phyloP scores from a whole-genome alignment of 2,329 filamentous ascomycete genomes.

The Aspergillus udagawae region DNA sequence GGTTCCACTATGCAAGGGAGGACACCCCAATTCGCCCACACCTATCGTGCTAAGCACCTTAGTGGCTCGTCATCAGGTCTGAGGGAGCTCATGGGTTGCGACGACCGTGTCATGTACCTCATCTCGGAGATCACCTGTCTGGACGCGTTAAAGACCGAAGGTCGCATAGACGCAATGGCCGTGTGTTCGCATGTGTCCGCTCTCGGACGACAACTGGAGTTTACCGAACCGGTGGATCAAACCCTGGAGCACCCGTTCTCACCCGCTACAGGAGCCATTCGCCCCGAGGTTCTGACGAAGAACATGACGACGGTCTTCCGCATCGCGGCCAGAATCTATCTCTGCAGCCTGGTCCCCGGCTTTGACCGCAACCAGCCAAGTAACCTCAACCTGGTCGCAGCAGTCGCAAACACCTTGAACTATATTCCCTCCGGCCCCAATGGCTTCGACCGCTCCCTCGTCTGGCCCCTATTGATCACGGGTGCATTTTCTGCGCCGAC shows the following conservation, averaged over 20 bases:
- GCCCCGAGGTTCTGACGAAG: slow-evolving; percentile 75
- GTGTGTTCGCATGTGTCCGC: slow-evolving; percentile 85
- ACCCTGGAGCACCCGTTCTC: slow-evolving; percentile 57
- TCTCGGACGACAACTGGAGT: slow-evolving; percentile 80
- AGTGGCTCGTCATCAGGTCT: slow-evolving; percentile 64
- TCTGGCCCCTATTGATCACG: slow-evolving; percentile 89
- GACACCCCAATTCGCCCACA: slow-evolving; percentile 83
- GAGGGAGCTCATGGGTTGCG: slow-evolving; percentile 92
- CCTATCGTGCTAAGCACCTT: slow-evolving; percentile 92
- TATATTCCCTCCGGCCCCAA: slow-evolving; percentile 75
- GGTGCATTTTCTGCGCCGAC: slow-evolving; percentile 70
- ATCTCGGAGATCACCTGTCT: slow-evolving; percentile 97
- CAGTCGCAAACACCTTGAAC: slow-evolving; percentile 70
- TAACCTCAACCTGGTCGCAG: slow-evolving; percentile 71
- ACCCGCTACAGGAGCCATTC: slow-evolving; percentile 63
- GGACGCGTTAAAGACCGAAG: slow-evolving; percentile 77
- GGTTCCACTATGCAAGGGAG: slow-evolving; percentile 87
- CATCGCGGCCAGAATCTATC: slow-evolving; percentile 86
- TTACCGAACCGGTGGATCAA: slow-evolving; percentile 67
- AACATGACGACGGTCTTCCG: slow-evolving; percentile 92
- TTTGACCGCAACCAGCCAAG: slow-evolving; percentile 72
- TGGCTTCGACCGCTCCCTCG: slow-evolving; percentile 84
- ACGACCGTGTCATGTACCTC: slow-evolving; percentile 95
- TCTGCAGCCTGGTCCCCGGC: slow-evolving; percentile 91
- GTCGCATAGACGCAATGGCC: slow-evolving; percentile 73